Evolutionary conservation across 2,329 filamentous ascomycete genomes (phyloP), one percentile per base, ranked within the genome.

Genomic region (Diplodia sapinea): DNA sequence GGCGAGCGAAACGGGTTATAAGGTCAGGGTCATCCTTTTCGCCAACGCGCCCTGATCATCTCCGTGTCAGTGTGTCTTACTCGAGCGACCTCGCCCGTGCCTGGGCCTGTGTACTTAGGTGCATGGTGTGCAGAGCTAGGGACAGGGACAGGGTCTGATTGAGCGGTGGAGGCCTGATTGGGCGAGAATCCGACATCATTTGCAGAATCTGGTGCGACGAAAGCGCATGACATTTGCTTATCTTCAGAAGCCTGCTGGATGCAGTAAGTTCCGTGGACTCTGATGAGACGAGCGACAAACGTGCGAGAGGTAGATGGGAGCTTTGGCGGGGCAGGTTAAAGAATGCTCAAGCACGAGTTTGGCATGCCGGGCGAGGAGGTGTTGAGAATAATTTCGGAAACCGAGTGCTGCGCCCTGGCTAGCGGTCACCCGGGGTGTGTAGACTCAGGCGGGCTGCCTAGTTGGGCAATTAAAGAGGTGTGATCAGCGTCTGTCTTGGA

Each of bases 11-110:
- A 11, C 4, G 23, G 23, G 26, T 51, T 63, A 51, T 63, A 63
- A 47, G 17, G 8, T 38, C 23, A 43, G 13, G 43, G 57, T 9
- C 17, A 49, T 31, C 15, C 12, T 33, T 62, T 4, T 29, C 15
- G 29, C 12, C 8, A 4, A 11, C 20, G 15, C 56, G 56, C 56
- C 56, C 56, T 61, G 56, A 61, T 61, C 56, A 61, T 61, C 56
- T 49, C 40, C 9, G 23, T 9, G 23, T 26, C 26, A 13, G 59
- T 63, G 59, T 12, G 59, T 31, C 38, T 49, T 40, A 49, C 13
- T n/a, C 31, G 40, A 51, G 43, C 17, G n/a, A n/a, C 3, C 12
- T 38, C 29, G 38, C 56, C 38, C 38, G 38, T 47, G 36, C 11
- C 40, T 50, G 29, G 47, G 50, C 50, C 29, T 63, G 29, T 23